These are phyloP conservation scores for Dunaliella sp. DNA, from an alignment of 139 green algal genomes.

Conservation along the genomic window DNA sequence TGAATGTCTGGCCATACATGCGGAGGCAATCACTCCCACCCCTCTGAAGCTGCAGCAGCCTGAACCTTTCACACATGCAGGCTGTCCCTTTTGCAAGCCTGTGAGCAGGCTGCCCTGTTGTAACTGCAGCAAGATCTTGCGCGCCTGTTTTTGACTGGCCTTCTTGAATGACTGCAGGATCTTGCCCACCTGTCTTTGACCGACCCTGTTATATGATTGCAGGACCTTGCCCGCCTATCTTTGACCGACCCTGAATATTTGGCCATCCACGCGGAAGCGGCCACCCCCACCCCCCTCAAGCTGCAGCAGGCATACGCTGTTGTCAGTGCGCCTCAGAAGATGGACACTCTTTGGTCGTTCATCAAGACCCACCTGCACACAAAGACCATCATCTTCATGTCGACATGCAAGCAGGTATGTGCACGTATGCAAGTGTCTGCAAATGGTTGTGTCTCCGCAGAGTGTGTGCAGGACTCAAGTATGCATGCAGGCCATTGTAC, in stretches of 20 bases:
- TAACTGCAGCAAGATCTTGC: too few species aligned
- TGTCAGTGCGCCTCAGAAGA: constrained; percentile 73
- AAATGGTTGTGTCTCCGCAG: too few species aligned
- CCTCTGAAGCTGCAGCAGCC: neutral
- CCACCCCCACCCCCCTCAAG: constrained; percentile 81
- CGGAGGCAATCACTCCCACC: neutral
- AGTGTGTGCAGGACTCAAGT: too few species aligned
- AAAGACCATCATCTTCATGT: constrained; percentile 91
- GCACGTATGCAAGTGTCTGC: too few species aligned
- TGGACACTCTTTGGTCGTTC: constrained; percentile 95
- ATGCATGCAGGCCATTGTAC: too few species aligned
- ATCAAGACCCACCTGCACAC: constrained; percentile 86
- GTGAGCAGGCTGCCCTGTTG: too few species aligned
- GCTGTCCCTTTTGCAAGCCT: too few species aligned
- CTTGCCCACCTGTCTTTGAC: constrained; percentile 71
- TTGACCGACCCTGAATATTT: constrained; percentile 82
- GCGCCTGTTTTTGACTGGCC: too few species aligned
- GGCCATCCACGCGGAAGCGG: constrained; percentile 84
- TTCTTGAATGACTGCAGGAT: too few species aligned
- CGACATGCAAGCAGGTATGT: constrained; percentile 93
- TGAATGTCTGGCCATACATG: neutral
- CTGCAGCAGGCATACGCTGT: constrained; percentile 80
- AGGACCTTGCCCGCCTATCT: constrained; percentile 72
- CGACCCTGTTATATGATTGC: constrained; percentile 18
- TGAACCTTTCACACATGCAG: too few species aligned